These are phyloP conservation scores for Hygrocybe coccinea DNA, from an alignment of 768 basidiomycete species.

Conservation along the genomic window DNA sequence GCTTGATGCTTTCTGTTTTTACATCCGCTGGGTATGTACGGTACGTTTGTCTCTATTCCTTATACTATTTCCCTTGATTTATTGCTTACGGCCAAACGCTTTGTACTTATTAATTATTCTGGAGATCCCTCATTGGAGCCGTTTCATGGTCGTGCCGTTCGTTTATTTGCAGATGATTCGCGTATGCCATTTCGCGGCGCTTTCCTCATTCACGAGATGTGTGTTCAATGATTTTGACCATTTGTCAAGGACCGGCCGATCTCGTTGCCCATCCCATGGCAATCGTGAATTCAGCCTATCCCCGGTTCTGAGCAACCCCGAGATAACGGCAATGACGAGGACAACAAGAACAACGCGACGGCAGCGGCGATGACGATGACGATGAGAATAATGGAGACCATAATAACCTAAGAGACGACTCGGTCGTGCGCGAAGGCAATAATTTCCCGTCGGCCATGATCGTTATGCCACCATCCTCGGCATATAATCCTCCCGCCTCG, in stretches of 20 bases:
- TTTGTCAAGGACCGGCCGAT: not conserved
- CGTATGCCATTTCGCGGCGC: conserved; percentile 4
- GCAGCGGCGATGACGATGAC: too few species aligned
- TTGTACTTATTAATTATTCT: conserved; percentile 4
- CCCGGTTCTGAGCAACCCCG: not conserved
- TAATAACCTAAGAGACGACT: too few species aligned
- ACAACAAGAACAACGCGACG: too few species aligned
- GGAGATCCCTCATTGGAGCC: not conserved
- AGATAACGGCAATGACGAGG: not conserved
- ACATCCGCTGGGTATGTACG: conserved; percentile 1
- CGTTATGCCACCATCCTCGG: too few species aligned
- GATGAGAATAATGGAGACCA: too few species aligned
- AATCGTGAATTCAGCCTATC: not conserved
- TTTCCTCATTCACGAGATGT: conserved; percentile 9
- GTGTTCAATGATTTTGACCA: conserved; percentile 3
- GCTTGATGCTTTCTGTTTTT: not conserved
- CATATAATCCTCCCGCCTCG: too few species aligned
- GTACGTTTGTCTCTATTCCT: not conserved
- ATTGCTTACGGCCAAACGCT: not conserved
- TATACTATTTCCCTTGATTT: not conserved
- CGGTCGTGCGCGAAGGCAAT: too few species aligned
- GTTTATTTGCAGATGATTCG: not conserved
- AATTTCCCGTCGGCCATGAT: too few species aligned
- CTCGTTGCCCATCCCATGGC: not conserved
- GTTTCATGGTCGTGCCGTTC: not conserved